Evolutionary conservation across 768 basidiomycete species (phyloP), one percentile per base, ranked within the genome.

Genomic region (Mycena vitilis): DNA sequence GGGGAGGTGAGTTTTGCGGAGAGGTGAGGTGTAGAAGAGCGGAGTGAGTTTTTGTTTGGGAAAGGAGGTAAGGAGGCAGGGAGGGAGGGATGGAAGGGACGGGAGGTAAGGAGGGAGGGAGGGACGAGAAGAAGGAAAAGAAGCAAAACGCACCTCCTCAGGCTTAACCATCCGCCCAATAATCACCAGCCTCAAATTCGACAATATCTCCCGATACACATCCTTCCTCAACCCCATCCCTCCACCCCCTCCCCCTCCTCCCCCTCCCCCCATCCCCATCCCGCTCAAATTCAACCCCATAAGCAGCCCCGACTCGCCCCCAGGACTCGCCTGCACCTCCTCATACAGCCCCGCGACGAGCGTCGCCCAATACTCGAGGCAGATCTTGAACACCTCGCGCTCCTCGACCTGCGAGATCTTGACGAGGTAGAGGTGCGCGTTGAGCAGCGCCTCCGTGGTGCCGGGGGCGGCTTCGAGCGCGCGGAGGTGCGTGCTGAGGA

Each of bases 161-260:
- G 98, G 98, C 78, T 99, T 99, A 70, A 98, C 98, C 98, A 99
- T 99, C 74, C 94, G 88, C 80, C 97, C 96, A 73, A 99, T 97
- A 75, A 99, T 95, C 49, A 99, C 97, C 64, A 98, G 81, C 47
- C 98, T 87, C 73, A 99, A 78, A 77, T 99, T 97, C 37, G 93
- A 95, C 54, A 99, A 83, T 8, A 99, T 95, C 71, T 98, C 95
- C 68, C 91, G 89, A 77, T 99, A 99, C 64, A 98, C 93, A 76
- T 95, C 94, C 85, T 98, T 96, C 72, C 98, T 84, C 72, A 96
- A 77, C 3, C 93, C 92, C 66, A 87, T 30, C 30, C 30, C 30
- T 30, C 30, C 30, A 20, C 61, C 37, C 9, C 65, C 37, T 42
- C 65, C 37, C 42, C 88, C 84, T 53, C n/a, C n/a, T n/a, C n/a